Evolutionary conservation across 768 basidiomycete genomes (phyloP).

Genomic region (Termitomyces sp.): DNA sequence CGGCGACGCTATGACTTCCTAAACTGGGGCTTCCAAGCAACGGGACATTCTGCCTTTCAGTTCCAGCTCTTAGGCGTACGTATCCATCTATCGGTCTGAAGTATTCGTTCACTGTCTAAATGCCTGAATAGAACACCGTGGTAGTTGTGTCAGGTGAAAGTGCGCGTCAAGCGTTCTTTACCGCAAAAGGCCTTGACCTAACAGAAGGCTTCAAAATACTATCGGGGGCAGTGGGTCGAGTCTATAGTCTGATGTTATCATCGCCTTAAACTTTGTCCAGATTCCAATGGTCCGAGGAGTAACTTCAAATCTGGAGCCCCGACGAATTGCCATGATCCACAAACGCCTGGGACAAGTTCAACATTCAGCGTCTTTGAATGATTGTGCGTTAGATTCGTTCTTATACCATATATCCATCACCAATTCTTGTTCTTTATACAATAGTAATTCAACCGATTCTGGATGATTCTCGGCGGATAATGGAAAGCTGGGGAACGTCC

Average conservation of each 20-base stretch:
- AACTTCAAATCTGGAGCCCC: slow-evolving; percentile 66
- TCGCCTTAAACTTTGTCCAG: slow-evolving; percentile 34
- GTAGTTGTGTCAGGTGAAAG: slow-evolving; percentile 75
- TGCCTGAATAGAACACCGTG: slow-evolving; percentile 56
- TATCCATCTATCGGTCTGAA: slow-evolving; percentile 14
- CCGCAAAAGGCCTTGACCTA: slow-evolving; percentile 68
- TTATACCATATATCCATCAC: slow-evolving; percentile 14
- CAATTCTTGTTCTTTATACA: slow-evolving; percentile 1
- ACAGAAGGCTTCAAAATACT: slow-evolving; percentile 79
- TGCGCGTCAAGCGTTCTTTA: slow-evolving; percentile 68
- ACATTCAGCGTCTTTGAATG: slow-evolving; percentile 56
- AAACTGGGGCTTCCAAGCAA: slow-evolving; percentile 67
- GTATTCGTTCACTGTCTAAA: not conserved
- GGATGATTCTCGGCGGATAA: slow-evolving; percentile 58
- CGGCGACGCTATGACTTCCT: slow-evolving; percentile 69
- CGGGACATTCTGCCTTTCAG: slow-evolving; percentile 65
- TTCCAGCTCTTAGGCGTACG: slow-evolving; percentile 68
- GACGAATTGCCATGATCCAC: slow-evolving; percentile 63
- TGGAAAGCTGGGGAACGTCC: slow-evolving; percentile 64
- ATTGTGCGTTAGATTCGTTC: slow-evolving; percentile 44
- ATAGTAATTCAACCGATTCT: slow-evolving; percentile 66
- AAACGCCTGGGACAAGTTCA: slow-evolving; percentile 68
- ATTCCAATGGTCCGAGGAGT: slow-evolving; percentile 77
- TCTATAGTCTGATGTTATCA: slow-evolving; percentile 16
- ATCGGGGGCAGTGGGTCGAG: slow-evolving; percentile 66